Evolutionary conservation across 2,329 filamentous ascomycete genomes (phyloP), one percentile per base, ranked within the genome.

Genomic region (Paecilomyces formosus): DNA sequence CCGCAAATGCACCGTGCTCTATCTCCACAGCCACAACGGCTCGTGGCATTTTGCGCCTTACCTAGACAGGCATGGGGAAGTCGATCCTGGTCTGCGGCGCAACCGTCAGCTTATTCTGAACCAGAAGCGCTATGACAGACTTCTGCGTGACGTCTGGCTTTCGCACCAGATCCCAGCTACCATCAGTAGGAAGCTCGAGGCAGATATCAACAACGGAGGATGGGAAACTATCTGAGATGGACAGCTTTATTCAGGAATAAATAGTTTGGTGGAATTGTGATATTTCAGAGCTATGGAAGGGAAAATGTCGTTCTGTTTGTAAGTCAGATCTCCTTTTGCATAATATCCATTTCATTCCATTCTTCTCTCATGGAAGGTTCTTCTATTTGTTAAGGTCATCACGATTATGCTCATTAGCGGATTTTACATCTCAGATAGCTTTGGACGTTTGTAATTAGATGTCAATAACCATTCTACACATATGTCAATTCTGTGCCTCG

Each of bases 141-240:
- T 97, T 74, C 81, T 97, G 58, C 82, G 94, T 55, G 90, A 88
- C 65, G 86, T 92, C 51, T 97, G 95, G 88, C 79, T 97, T 60
- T 85, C 86, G 55, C 92, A 97, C 67, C 88, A 89, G 3, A 85
- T 99, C 28, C 92, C 92, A 35, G 95, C 89, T 64, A 86, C 91
- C 53, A 96, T 99, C 70, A 90, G 89, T 63, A 82, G 94, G 64
- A 93, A 91, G 74, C 76, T 99, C 64, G 94, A 99, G 78, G 88
- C 90, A 13, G 94, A 99, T 73, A 91, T 97, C 52, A 99, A 99
- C 71, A 97, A 91, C 67, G 94, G 94, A 0, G 94, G 94, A 0
- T 99, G 94, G 94, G 94, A 99, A 78, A 97, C 72, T 58, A 72
- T 77, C 21, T 77, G 66, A 69, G 9, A 9, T 45, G 39, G 39